Percentiles rank a stretch among this genome's conserved stretches.
Conservation (phyloP, 2,329 filamentous ascomycete genomes). For the Tympanopsis confertula region DNA sequence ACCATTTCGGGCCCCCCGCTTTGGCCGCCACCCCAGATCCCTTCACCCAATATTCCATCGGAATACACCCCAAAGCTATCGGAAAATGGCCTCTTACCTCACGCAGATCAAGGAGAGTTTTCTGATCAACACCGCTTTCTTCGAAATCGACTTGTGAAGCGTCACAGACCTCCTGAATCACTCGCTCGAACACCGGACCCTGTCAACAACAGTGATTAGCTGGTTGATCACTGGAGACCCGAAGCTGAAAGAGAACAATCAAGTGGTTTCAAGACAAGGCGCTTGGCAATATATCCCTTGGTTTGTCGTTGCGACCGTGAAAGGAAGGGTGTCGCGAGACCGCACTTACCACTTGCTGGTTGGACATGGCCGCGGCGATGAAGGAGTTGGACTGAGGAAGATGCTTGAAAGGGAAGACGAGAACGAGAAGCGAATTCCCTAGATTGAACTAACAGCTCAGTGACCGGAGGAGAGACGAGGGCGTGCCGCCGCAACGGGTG, state of each 20-base stretch:
- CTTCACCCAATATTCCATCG: too few relatives aligned
- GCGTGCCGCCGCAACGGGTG: too few relatives aligned
- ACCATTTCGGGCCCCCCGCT: constrained; percentile 14
- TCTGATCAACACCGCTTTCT: constrained; percentile 82
- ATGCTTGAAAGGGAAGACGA: constrained; percentile 4
- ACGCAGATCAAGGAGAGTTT: constrained; percentile 75
- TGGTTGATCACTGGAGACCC: not conserved
- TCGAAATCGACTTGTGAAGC: constrained; percentile 92
- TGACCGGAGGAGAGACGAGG: too few relatives aligned
- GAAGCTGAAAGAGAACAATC: too few relatives aligned
- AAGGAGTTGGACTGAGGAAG: constrained; percentile 3
- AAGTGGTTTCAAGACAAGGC: too few relatives aligned
- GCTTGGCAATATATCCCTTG: too few relatives aligned
- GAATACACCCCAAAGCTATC: too few relatives aligned
- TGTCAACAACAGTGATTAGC: constrained; percentile 40
- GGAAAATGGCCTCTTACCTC: constrained; percentile 51
- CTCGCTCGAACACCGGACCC: constrained; percentile 69
- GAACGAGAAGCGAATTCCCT: too few relatives aligned
- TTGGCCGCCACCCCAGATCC: constrained; percentile 14
- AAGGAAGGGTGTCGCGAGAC: constrained; percentile 6
- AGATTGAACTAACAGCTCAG: too few relatives aligned
- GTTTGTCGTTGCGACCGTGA: too few relatives aligned
- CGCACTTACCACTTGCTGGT: constrained; percentile 32
- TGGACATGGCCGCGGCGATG: constrained; percentile 21
- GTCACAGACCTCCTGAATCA: constrained; percentile 78